phyloP scores from a whole-genome alignment of 208 protist species.

The Trichomonas vaginalis region DNA sequence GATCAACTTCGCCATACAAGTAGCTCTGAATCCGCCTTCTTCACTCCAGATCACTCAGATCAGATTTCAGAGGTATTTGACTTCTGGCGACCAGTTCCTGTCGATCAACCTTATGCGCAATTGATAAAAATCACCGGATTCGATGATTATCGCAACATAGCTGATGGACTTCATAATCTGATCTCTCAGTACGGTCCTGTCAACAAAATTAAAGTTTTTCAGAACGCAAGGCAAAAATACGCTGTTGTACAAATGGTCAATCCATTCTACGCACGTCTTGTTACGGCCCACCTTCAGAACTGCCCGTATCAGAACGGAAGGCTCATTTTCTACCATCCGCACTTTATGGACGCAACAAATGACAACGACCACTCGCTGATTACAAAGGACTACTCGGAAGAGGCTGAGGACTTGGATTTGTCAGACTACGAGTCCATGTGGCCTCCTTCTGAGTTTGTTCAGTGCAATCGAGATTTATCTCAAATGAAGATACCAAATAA shows the following conservation, averaged over 20 bases:
- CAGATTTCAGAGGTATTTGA: background rate
- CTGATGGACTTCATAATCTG: background rate
- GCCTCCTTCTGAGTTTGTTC: background rate
- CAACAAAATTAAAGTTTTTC: background rate
- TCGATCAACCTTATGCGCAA: background rate
- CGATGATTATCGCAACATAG: background rate
- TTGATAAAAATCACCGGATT: background rate
- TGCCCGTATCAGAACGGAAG: background rate
- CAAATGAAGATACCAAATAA: background rate
- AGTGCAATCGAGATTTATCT: background rate
- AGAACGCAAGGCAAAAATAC: background rate
- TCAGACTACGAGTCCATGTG: background rate
- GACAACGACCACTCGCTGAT: background rate
- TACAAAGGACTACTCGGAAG: background rate
- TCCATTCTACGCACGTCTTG: background rate
- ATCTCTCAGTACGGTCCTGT: background rate
- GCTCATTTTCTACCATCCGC: background rate
- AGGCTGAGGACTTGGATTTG: background rate
- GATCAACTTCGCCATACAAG: background rate
- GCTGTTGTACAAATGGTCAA: background rate
- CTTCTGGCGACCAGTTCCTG: background rate
- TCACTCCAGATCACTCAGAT: background rate
- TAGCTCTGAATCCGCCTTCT: background rate
- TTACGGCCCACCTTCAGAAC: background rate
- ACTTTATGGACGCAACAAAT: background rate